Conservation (phyloP, 2,329 filamentous ascomycete genomes). For the Trichoderma sp. region DNA sequence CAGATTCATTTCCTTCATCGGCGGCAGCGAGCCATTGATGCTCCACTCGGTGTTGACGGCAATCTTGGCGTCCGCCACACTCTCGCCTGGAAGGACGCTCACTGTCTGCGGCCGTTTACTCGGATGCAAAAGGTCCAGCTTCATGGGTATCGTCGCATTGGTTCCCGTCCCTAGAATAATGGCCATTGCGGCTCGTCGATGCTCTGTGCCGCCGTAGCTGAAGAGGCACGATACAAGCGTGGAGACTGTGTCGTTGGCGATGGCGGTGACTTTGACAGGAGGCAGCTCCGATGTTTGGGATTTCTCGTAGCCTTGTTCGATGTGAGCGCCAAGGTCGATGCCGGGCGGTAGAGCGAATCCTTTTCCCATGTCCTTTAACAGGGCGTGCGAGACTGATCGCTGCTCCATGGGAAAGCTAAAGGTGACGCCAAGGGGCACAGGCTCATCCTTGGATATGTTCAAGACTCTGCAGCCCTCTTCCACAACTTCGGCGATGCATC, state of each 20-base stretch:
- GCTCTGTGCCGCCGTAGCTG: conserved; percentile 60
- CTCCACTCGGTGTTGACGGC: conserved; percentile 85
- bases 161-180: conserved; percentile 80
- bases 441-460: conserved; percentile 44
- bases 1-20: conserved; percentile 62
- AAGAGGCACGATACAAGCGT: conserved; percentile 78
- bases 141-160: conserved; percentile 77
- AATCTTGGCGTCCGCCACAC: conserved; percentile 59
- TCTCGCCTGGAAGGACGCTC: conserved; percentile 49
- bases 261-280: conserved; percentile 69
- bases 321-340: conserved; percentile 60
- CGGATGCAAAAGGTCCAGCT: conserved; percentile 60
- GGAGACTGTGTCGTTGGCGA: conserved; percentile 79
- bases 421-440: conserved; percentile 66
- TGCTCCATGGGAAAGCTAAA: conserved; percentile 73
- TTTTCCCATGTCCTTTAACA: conserved; percentile 69
- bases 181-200: conserved; percentile 72
- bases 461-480: conserved; percentile 53
- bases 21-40: conserved; percentile 72
- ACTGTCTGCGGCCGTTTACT: conserved; percentile 60
- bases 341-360: conserved; percentile 65
- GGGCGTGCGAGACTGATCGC: conserved; percentile 61
- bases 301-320: conserved; percentile 60
- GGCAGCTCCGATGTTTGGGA: conserved; percentile 56
- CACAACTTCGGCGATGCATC: conserved; percentile 74